A percentile compares a stretch with the other conserved stretches of the same genome.
phyloP scores from a whole-genome alignment of 78 protist species.

The Monosiga brevicollis region DNA sequence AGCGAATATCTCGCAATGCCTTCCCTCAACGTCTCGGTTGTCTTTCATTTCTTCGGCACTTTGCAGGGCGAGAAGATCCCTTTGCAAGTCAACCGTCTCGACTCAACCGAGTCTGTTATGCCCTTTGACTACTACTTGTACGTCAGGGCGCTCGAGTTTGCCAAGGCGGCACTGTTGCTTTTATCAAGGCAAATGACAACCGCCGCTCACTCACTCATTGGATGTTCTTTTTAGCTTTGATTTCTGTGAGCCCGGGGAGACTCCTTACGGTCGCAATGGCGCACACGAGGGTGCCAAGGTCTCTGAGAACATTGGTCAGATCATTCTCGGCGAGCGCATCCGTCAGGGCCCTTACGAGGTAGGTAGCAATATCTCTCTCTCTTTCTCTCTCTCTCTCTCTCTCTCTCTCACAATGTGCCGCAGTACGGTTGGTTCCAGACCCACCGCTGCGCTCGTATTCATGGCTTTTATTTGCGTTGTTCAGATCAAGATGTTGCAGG shows the following conservation, averaged over 20 bases:
- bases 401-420: too few relatives aligned
- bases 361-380: too few relatives aligned
- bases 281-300: too few relatives aligned
- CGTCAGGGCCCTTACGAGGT: neutral
- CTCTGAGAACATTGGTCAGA: neutral
- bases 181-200: too few relatives aligned
- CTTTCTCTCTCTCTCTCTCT: too few relatives aligned
- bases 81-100: neutral
- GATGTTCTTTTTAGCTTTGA: too few relatives aligned
- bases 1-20: neutral
- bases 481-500: neutral
- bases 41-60: neutral
- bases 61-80: neutral
- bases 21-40: too few relatives aligned
- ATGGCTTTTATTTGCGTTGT: neutral
- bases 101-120: neutral
- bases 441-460: neutral
- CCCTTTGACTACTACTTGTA: conserved; percentile 7
- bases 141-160: too few relatives aligned
- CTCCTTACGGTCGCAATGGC: too few relatives aligned
- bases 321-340: conserved; percentile 5
- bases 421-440: too few relatives aligned
- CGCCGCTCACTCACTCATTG: too few relatives aligned
- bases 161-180: too few relatives aligned
- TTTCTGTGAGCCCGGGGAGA: neutral